A percentile compares a stretch with the other conserved stretches of the same genome.
Evolutionary conservation across 2,329 filamentous ascomycete genomes (phyloP).

Genomic region (Penicillium sp.): DNA sequence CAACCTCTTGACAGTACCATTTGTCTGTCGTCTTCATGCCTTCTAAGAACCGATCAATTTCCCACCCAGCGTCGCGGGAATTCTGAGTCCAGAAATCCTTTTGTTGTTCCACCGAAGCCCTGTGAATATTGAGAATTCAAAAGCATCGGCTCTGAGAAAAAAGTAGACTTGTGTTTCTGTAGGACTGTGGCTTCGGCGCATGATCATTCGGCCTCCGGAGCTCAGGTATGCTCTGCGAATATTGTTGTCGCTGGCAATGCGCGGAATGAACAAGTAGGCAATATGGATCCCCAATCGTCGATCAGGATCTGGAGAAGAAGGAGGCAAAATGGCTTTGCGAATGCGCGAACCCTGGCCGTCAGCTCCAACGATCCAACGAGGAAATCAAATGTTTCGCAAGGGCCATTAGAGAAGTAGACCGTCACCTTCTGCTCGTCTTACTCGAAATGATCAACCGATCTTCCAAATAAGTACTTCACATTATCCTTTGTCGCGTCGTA

Average conservation of each 20-base stretch:
- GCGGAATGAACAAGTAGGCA: constrained; percentile 30
- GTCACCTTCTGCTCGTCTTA: constrained; percentile 36
- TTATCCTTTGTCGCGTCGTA: constrained; percentile 41
- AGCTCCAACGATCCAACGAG: constrained; percentile 56
- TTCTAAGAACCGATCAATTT: constrained; percentile 35
- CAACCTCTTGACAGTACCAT: constrained; percentile 45
- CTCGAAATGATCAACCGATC: constrained; percentile 26
- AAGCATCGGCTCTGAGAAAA: constrained; percentile 10
- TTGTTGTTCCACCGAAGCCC: constrained; percentile 18
- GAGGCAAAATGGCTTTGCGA: constrained; percentile 42
- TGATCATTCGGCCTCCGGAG: constrained; percentile 23
- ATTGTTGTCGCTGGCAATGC: constrained; percentile 19
- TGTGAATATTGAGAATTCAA: constrained; percentile 13
- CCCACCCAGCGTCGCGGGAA: constrained; percentile 41
- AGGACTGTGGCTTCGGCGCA: constrained; percentile 21
- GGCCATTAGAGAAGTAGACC: constrained; percentile 47
- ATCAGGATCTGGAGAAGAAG: constrained; percentile 17
- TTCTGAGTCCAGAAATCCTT: constrained; percentile 27
- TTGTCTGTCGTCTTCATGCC: constrained; percentile 42
- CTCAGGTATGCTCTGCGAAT: constrained; percentile 16
- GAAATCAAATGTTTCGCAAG: constrained; percentile 48
- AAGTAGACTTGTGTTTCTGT: constrained; percentile 25
- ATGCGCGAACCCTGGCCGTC: constrained; percentile 55
- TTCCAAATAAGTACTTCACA: constrained; percentile 37
- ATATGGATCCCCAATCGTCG: constrained; percentile 20